Evolutionary conservation across 2,329 filamentous ascomycete genomes (phyloP).

Genomic region (Exophiala dermatitidis): DNA sequence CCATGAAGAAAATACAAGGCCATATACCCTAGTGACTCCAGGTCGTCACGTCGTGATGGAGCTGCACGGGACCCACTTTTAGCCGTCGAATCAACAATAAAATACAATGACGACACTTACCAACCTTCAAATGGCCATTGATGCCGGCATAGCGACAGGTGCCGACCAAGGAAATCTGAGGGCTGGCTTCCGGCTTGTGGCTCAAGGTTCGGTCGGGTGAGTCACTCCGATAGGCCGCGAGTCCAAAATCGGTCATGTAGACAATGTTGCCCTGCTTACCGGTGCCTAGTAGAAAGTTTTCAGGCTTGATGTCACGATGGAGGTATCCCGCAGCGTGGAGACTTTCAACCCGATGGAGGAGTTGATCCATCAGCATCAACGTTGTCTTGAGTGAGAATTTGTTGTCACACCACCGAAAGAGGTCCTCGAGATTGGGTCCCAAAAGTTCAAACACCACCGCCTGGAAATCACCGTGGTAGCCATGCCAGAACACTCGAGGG

Average conservation of each 20-base stretch:
- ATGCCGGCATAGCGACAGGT: slow-evolving; percentile 27
- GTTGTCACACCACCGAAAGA: slow-evolving; percentile 29
- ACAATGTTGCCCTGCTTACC: slow-evolving; percentile 27
- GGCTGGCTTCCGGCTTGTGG: not conserved
- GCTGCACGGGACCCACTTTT: slow-evolving; percentile 6
- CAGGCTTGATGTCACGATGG: slow-evolving; percentile 30
- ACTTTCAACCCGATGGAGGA: slow-evolving; percentile 27
- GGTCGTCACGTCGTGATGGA: slow-evolving; percentile 17
- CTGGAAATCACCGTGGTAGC: slow-evolving; percentile 15
- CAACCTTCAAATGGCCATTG: slow-evolving; percentile 22
- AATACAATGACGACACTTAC: slow-evolving; percentile 10
- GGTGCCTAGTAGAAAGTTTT: slow-evolving; percentile 29
- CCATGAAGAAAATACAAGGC: slow-evolving; percentile 71
- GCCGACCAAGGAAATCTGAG: slow-evolving; percentile 15
- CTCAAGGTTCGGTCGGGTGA: not conserved
- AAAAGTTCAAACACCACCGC: slow-evolving; percentile 24
- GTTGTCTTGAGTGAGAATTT: slow-evolving; percentile 31
- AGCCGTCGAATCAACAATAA: not conserved
- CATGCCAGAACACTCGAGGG: slow-evolving; percentile 17
- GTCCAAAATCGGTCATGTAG: slow-evolving; percentile 30
- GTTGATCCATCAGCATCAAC: slow-evolving; percentile 30
- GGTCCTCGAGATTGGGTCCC: slow-evolving; percentile 30
- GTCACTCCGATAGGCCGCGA: slow-evolving; percentile 22
- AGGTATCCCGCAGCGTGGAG: slow-evolving; percentile 27
- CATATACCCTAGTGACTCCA: slow-evolving; percentile 53